These are phyloP conservation scores for Ophiocordyceps robertsii DNA, from an alignment of 2,329 filamentous ascomycete genomes.

Conservation along the genomic window DNA sequence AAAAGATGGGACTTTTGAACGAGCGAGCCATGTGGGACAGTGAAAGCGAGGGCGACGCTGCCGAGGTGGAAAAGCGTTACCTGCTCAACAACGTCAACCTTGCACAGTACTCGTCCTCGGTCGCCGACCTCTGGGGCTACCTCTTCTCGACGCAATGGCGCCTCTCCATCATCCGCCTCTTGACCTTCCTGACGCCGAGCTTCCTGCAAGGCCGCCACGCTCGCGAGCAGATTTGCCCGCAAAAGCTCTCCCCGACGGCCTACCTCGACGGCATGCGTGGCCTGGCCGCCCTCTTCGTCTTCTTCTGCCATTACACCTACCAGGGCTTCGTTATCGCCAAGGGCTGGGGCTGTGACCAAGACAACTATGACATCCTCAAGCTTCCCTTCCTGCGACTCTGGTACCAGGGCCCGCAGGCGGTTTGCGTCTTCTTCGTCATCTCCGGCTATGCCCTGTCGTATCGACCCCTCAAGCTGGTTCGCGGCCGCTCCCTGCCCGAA, in stretches of 20 bases:
- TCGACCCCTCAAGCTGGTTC: slow-evolving; percentile 33
- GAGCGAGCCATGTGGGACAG: not conserved
- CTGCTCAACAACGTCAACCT: not conserved
- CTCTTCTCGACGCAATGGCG: slow-evolving; percentile 21
- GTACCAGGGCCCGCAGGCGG: slow-evolving; percentile 42
- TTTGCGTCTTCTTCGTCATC: slow-evolving; percentile 49
- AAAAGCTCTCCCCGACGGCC: slow-evolving; percentile 35
- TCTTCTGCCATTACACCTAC: slow-evolving; percentile 43
- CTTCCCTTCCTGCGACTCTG: slow-evolving; percentile 40
- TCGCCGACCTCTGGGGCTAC: slow-evolving; percentile 14
- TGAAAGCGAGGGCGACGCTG: slow-evolving; percentile 1
- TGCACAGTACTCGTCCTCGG: slow-evolving; percentile 6
- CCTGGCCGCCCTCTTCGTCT: slow-evolving; percentile 40
- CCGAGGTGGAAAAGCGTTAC: slow-evolving; percentile 1
- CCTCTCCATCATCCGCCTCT: slow-evolving; percentile 21
- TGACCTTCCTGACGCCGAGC: slow-evolving; percentile 37
- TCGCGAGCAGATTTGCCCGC: slow-evolving; percentile 24
- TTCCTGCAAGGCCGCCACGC: slow-evolving; percentile 32
- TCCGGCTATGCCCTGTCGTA: slow-evolving; percentile 48
- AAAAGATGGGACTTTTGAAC: slow-evolving; percentile 1
- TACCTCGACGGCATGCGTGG: slow-evolving; percentile 47
- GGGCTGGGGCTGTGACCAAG: slow-evolving; percentile 30
- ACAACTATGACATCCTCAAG: slow-evolving; percentile 33
- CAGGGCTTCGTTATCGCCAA: slow-evolving; percentile 37
- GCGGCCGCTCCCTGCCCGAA: slow-evolving; percentile 20